Evolutionary conservation across 108 stramenopile genomes (phyloP), one percentile per base, ranked within the genome.

Genomic region (Cylindrotheca fusiformis): DNA sequence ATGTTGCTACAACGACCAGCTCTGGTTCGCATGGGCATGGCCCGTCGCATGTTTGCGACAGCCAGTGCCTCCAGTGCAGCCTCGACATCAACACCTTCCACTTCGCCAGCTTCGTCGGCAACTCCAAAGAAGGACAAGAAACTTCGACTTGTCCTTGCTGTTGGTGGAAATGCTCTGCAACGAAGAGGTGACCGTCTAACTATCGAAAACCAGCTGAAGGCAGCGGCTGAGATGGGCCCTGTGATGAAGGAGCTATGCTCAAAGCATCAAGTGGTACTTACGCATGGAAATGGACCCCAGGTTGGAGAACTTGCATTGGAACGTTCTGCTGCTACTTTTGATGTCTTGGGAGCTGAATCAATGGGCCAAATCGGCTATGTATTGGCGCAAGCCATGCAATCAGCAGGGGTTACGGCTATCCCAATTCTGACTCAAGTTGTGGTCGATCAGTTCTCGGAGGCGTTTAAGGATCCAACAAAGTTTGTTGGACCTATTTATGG

Each of bases 201-300:
- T 25, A 91, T 91, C 46, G 90, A 87, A 59, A 91, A 91, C 47
- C 81, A 82, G 84, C 76, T 89, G 77, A 91, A 91, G 75, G 90
- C 90, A 30, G 85, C 86, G 1, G 84, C 86, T 31, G 80, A 83
- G 18, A 88, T 91, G 86, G 90, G 85, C 14, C 90, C 90, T 3
- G 79, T 81, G 18, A 75, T 91, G 48, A 78, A 82, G 4, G 32
- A 53, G 20, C 56, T 91, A 17, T 65, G 77, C 24, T 65, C 54
- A 33, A 80, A 81, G 19, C 82, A 91, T 58, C 80, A 91, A 60
- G 60, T 91, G 33, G 84, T 91, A 2, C 57, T 91, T 26, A 85
- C 82, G 28, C 86, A 87, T 54, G 86, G 86, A 10, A 87, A 87
- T 63, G 86, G 90, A 32, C 90, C 90, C 3, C 90, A 91, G 64